phyloP scores from a whole-genome alignment of 768 basidiomycete genomes.

The Mrakia blollopis region DNA sequence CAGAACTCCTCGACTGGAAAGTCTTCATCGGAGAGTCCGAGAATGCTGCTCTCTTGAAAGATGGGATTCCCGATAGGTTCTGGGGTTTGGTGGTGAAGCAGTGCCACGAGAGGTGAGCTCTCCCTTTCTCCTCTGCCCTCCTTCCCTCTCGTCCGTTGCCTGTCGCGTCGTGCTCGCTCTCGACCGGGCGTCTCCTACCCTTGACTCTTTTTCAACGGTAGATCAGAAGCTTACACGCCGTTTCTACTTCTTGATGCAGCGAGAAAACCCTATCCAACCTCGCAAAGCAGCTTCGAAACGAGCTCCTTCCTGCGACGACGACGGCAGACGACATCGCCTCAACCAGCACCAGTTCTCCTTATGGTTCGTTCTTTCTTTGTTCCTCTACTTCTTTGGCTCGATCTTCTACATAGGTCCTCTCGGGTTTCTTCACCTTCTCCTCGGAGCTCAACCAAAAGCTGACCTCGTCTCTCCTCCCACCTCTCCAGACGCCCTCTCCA shows the following conservation, averaged over 20 bases:
- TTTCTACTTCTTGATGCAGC: slow-evolving; percentile 46
- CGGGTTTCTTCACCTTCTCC: neutral
- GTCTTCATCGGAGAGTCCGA: slow-evolving; percentile 51
- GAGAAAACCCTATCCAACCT: slow-evolving; percentile 65
- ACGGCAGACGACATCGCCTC: slow-evolving; percentile 33
- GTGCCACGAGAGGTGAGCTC: slow-evolving; percentile 71
- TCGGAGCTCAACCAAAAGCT: neutral
- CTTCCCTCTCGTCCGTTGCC: neutral
- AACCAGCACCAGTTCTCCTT: slow-evolving; percentile 38
- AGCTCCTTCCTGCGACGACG: slow-evolving; percentile 58
- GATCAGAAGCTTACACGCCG: neutral
- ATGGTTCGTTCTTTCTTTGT: slow-evolving; percentile 8
- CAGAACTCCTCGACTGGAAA: slow-evolving; percentile 38
- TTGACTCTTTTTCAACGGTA: neutral
- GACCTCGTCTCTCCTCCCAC: neutral
- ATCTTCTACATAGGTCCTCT: too few species aligned
- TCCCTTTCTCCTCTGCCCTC: neutral
- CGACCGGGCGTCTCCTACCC: too few species aligned
- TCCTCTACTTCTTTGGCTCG: too few species aligned
- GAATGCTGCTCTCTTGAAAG: slow-evolving; percentile 53
- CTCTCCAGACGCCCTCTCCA: slow-evolving; percentile 17
- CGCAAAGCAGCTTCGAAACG: slow-evolving; percentile 63
- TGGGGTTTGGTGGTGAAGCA: slow-evolving; percentile 72
- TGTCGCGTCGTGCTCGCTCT: too few species aligned
- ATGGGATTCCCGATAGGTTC: slow-evolving; percentile 62